These are phyloP conservation scores for Phellinidium pouzarii DNA, from an alignment of 1,284 basidiomycete species.

Conservation along the genomic window DNA sequence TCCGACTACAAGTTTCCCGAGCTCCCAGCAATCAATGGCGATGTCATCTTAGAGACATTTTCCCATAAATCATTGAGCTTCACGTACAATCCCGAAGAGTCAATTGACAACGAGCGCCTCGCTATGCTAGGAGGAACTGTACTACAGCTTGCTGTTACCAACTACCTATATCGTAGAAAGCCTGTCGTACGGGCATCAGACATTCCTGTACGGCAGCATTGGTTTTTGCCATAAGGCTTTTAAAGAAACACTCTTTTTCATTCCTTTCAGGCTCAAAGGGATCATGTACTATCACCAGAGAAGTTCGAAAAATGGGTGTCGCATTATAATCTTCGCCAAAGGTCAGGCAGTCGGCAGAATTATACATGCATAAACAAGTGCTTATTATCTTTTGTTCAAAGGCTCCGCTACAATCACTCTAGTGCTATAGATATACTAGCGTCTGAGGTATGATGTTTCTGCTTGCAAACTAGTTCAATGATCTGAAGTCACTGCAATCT, in stretches of 20 bases:
- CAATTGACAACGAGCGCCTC: slow-evolving; percentile 52
- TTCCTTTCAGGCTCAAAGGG: slow-evolving; percentile 31
- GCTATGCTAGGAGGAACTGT: slow-evolving; percentile 45
- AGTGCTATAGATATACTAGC: slow-evolving; percentile 35
- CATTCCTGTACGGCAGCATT: slow-evolving; percentile 36
- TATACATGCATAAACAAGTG: no score
- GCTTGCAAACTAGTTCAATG: not conserved
- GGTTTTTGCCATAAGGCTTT: not conserved
- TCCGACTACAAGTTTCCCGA: slow-evolving; percentile 31
- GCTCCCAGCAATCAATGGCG: slow-evolving; percentile 39
- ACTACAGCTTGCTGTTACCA: slow-evolving; percentile 44
- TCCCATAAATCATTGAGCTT: slow-evolving; percentile 59
- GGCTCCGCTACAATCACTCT: slow-evolving; percentile 45
- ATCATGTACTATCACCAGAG: slow-evolving; percentile 34
- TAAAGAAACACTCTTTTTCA: not conserved
- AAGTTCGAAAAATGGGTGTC: slow-evolving; percentile 52
- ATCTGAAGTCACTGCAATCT: not conserved
- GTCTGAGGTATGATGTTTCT: slow-evolving; percentile 39
- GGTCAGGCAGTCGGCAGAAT: no score
- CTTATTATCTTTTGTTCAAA: no score
- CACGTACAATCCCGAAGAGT: slow-evolving; percentile 28
- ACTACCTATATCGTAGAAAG: slow-evolving; percentile 44
- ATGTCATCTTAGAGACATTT: slow-evolving; percentile 56
- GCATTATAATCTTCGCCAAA: slow-evolving; percentile 47
- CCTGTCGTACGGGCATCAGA: slow-evolving; percentile 45